Base-by-base conservation (phyloP, 2,329 filamentous ascomycete species). In the Diatrype stigma region DNA sequence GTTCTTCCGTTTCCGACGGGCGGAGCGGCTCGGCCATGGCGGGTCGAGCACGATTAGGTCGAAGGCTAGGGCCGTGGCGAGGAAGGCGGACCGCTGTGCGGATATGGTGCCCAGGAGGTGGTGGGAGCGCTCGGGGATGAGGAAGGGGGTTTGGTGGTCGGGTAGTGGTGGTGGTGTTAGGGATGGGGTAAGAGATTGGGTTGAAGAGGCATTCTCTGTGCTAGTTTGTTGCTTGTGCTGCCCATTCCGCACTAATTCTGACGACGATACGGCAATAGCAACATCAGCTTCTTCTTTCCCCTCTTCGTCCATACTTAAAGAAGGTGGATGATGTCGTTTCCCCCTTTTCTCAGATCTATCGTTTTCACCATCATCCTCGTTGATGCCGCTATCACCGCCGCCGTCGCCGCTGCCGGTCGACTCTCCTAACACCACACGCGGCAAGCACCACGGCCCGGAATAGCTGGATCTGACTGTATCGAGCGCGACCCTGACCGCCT, bases 11-110 rank as follows among this genome's bases (percentile, higher is more conserved):
- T 79, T 79, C 14, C 86, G 76, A 57, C 79, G 79, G 12, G 82
- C 89, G 6, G 88, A 92, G 44, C 84, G 80, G 63, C 90, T 93
- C 0, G 89, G 87, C 89, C 89, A 93, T 1, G 89, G 89, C 3
- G 89, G 89, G 63, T 93, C 89, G 19, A 92, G 71, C 7, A 91
- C 66, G 35, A 92, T 74, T 42, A 92, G 72, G 56, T 88, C 73
- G 66, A 93, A 91, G 6, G 65, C 60, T 19, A 78, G 75, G 2
- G 77, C 73, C 3, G 61, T 63, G 14, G 67, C 57, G 1, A 73
- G 56, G 56, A 84, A 78, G 0, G 56, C 54, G 2, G 64, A 59
- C 35, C 73, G 66, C 42, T 68, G 68, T 5, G 70, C 72, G 54
- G 64, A 67, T 56, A 77, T 77, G 56, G 65, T 74, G 21, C 81